phyloP scores from a whole-genome alignment of 177 flowering plant species.

The Telopea speciosissima region DNA sequence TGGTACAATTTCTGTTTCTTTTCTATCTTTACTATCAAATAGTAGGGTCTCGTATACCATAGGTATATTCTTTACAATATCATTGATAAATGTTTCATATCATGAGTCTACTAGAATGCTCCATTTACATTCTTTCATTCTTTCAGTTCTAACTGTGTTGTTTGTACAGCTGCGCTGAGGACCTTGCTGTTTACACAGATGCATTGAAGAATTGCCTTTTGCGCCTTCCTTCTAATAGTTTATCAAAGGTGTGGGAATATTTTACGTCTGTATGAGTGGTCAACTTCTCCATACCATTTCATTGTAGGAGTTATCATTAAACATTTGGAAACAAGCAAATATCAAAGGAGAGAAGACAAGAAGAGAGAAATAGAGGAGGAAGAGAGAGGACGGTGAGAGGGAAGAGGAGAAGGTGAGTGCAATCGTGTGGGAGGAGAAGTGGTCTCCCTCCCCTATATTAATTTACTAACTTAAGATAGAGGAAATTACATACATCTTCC shows the following conservation, averaged over 20 bases:
- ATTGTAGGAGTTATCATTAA: not conserved
- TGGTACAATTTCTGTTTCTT: conserved; percentile 37
- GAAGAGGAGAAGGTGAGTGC: no score
- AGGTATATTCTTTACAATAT: not conserved
- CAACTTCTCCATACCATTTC: not conserved
- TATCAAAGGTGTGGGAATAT: conserved; percentile 54
- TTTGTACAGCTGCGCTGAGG: conserved; percentile 54
- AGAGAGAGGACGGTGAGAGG: no score
- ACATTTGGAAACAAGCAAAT: no score
- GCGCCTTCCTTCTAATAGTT: conserved; percentile 67
- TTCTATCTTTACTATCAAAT: not conserved
- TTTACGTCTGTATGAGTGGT: not conserved
- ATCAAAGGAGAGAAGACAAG: no score
- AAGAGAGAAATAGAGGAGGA: no score
- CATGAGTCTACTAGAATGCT: not conserved
- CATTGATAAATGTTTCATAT: not conserved
- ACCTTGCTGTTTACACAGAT: conserved; percentile 53
- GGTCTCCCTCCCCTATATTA: no score
- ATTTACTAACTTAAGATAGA: no score
- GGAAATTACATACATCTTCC: no score
- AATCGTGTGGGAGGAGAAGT: no score
- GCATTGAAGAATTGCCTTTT: conserved; percentile 53
- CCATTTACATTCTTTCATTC: conserved; percentile 4
- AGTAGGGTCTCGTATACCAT: not conserved
- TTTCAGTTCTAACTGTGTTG: conserved; percentile 3